Evolutionary conservation across 176 grass and related monocot genomes (phyloP).

Genomic region (Chrysopogon serrulatus): DNA sequence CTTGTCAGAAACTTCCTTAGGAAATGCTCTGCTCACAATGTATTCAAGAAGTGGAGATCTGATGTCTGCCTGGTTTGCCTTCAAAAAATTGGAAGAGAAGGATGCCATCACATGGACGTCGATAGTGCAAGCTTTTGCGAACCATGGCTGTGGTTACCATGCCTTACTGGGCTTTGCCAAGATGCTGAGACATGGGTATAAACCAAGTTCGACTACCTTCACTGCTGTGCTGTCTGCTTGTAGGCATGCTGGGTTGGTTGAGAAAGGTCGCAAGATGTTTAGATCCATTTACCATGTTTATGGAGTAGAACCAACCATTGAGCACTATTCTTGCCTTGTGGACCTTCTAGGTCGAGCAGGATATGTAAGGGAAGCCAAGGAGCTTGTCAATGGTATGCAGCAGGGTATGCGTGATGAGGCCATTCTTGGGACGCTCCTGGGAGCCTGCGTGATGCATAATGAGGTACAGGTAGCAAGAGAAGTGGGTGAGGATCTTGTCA

Average conservation of each 20-base stretch:
- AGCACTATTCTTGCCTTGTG: conserved; percentile 72
- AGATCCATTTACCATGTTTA: conserved; percentile 31
- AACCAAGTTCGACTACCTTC: conserved; percentile 54
- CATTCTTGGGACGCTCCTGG: conserved; percentile 50
- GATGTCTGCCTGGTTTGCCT: conserved; percentile 38
- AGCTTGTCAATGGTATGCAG: conserved; percentile 49
- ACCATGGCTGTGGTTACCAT: conserved; percentile 41
- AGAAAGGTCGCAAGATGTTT: conserved; percentile 44
- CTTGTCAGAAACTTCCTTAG: conserved; percentile 49
- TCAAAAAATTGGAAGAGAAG: conserved; percentile 36
- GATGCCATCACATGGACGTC: conserved; percentile 75
- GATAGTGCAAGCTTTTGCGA: conserved; percentile 58
- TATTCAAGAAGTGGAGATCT: conserved; percentile 77
- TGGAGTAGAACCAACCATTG: conserved; percentile 38
- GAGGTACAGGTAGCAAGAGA: conserved; percentile 53
- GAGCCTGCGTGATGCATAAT: conserved; percentile 56
- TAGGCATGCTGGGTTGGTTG: conserved; percentile 52
- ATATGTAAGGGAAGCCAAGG: conserved; percentile 54
- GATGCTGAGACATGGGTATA: conserved; percentile 41
- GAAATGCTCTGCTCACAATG: conserved; percentile 61
- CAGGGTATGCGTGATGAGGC: conserved; percentile 32
- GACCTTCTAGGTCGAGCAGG: conserved; percentile 57
- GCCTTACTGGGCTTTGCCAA: conserved; percentile 45
- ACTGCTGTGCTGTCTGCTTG: conserved; percentile 64
- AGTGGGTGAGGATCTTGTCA: conserved; percentile 24